Evolutionary conservation across 2,329 filamentous ascomycete species (phyloP).

Genomic region (Arthrobotrys sphaeroides): DNA sequence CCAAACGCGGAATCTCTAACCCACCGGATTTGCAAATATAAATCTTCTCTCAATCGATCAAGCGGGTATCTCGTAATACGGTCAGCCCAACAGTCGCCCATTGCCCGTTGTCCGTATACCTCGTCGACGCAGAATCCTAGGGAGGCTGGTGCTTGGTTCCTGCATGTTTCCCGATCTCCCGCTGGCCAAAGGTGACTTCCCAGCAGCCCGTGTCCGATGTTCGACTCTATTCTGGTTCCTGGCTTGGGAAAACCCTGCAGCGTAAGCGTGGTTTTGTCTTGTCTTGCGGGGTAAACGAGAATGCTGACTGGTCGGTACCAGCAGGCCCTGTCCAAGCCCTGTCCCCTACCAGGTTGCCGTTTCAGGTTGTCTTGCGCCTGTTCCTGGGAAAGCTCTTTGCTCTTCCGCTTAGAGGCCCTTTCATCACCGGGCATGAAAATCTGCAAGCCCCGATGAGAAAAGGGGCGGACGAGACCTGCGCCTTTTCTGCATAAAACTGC

Average conservation of each 20-base stretch:
- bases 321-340: slow-evolving; percentile 16
- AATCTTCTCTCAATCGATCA: too few species aligned
- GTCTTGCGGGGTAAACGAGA: slow-evolving; percentile 42
- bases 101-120: background rate
- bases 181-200: background rate
- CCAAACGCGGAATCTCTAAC: background rate
- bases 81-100: background rate
- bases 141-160: slow-evolving; percentile 35
- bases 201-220: too few species aligned
- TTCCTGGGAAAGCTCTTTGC: slow-evolving; percentile 12
- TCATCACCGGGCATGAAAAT: slow-evolving; percentile 34
- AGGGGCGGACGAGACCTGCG: slow-evolving; percentile 19
- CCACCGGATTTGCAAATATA: background rate
- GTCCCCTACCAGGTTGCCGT: slow-evolving; percentile 36
- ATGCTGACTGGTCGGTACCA: slow-evolving; percentile 24
- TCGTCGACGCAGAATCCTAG: background rate
- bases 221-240: slow-evolving; percentile 20
- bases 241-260: background rate
- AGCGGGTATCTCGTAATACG: too few species aligned
- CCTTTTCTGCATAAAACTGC: slow-evolving; percentile 34
- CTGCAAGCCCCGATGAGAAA: slow-evolving; percentile 20
- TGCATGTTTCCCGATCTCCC: slow-evolving; percentile 27
- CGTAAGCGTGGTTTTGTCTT: slow-evolving; percentile 22
- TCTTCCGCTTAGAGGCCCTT: slow-evolving; percentile 8
- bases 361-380: slow-evolving; percentile 27